Base-by-base conservation (phyloP, 2,329 filamentous ascomycete species). In the Incumbomyces lentus region DNA sequence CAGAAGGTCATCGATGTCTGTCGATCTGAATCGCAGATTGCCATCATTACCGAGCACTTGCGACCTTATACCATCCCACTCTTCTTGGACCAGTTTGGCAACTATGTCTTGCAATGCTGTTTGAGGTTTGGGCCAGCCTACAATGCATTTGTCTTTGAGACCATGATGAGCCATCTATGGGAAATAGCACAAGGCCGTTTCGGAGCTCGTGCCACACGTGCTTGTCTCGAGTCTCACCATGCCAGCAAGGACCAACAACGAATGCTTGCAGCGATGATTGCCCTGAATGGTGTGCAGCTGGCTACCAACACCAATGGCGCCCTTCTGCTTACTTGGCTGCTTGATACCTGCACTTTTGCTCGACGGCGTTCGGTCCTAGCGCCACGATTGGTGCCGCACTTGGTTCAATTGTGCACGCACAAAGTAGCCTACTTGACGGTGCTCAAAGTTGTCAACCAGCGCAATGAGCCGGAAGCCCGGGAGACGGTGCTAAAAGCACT, bases 1-100 rank as follows among this genome's bases (percentile, higher is more conserved):
- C 92, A 98, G 68, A 98, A 96, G 75, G 96, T 98, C 60, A 96
- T 98, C 56, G 90, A 96, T 59, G 87, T 95, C 6, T 90, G 88
- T 64, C 87, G 92, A 67, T 87, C 84, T 1, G 80, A 84, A 5
- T 70, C 73, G 34, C 89, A 96, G 67, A 90, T 92, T 81, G 69
- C 73, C 39, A 71, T 87, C 68, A 90, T 98, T 60, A 84, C 92
- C 22, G 81, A 94, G 52, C 77, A 86, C 55, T 73, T 96, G 26
- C 83, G 83, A 2, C 82, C 88, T 1, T 95, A 93, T 67, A 88
- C 85, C 0, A 79, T 95, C 39, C 86, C 88, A 2, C 74, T 96
- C 16, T 96, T 98, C 75, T 74, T 96, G 32, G 92, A 98, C 60
- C 92, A 98, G 62, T 98, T 94, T 59, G 92, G 92, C 62, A 98